Percentiles rank a stretch among this genome's conserved stretches.
Conservation (phyloP, 2,329 filamentous ascomycete genomes). For the Verticillium nonalfalfae region DNA sequence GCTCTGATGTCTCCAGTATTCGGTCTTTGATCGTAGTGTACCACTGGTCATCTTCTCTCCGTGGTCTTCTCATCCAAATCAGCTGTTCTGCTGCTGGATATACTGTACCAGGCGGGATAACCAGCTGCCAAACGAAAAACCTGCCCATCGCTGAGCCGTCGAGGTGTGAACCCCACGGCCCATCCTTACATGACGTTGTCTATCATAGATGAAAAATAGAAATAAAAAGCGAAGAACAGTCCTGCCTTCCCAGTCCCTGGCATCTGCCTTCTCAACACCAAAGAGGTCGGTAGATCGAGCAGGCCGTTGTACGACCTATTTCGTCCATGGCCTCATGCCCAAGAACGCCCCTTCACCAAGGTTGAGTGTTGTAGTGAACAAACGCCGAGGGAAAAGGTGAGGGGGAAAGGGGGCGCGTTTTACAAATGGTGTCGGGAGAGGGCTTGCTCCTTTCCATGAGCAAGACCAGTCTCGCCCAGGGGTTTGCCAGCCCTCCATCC, state of each 20-base stretch:
- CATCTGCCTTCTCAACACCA: constrained; percentile 2
- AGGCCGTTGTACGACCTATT: background rate
- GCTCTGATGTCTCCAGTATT: background rate
- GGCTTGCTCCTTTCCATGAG: background rate
- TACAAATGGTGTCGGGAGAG: background rate
- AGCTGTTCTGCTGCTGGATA: background rate
- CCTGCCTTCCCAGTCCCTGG: background rate
- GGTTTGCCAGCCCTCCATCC: background rate
- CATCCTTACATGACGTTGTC: constrained; percentile 8
- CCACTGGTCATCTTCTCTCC: background rate
- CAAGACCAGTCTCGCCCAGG: background rate
- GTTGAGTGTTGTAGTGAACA: background rate
- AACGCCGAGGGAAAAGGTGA: background rate
- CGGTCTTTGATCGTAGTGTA: background rate
- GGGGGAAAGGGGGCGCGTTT: background rate
- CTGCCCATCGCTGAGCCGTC: constrained; percentile 2
- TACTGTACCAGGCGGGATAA: background rate
- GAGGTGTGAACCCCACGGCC: constrained; percentile 10
- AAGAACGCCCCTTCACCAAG: background rate
- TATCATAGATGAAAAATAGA: constrained; percentile 1
- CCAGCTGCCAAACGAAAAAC: background rate
- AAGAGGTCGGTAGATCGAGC: background rate
- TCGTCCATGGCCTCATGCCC: background rate
- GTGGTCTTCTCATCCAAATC: background rate
- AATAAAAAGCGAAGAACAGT: background rate